These are phyloP conservation scores for Pelagophyceae sp. DNA, from an alignment of 352 stramenopile species.

Conservation along the genomic window DNA sequence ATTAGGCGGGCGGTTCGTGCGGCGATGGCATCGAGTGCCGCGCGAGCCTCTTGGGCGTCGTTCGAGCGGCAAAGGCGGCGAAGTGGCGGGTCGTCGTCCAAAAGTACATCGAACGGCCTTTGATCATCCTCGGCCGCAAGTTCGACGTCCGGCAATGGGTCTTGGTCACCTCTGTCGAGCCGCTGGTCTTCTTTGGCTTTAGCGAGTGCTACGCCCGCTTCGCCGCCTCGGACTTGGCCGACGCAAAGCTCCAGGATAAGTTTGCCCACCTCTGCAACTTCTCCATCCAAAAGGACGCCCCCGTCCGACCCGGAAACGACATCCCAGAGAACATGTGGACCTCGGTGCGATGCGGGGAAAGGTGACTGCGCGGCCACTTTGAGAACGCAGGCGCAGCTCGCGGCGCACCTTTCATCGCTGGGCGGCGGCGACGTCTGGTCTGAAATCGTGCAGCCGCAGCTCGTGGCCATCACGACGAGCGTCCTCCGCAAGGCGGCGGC, in stretches of 20 bases:
- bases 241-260: slow-evolving; percentile 39
- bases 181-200: slow-evolving; percentile 35
- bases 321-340: slow-evolving; percentile 50
- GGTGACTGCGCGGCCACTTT: neutral
- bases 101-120: slow-evolving; percentile 68
- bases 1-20: slow-evolving; percentile 44
- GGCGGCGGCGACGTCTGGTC: slow-evolving; percentile 46
- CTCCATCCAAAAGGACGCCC: slow-evolving; percentile 60
- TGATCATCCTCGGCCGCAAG: slow-evolving; percentile 55
- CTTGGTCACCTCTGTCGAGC: slow-evolving; percentile 53
- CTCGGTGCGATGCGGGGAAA: too few species aligned
- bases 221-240: slow-evolving; percentile 48
- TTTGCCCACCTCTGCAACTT: slow-evolving; percentile 66
- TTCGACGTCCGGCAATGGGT: slow-evolving; percentile 76
- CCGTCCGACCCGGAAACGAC: neutral
- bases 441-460: slow-evolving; percentile 23
- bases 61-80: neutral
- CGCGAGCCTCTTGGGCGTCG: neutral
- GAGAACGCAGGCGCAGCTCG: slow-evolving; percentile 1
- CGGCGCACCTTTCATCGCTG: slow-evolving; percentile 26
- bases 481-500: slow-evolving; percentile 54
- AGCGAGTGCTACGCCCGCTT: slow-evolving; percentile 62
- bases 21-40: neutral
- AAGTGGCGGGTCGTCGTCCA: slow-evolving; percentile 56
- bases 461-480: slow-evolving; percentile 18